These are phyloP conservation scores for Pholiota microspora DNA, from an alignment of 768 basidiomycete species.

Conservation along the genomic window DNA sequence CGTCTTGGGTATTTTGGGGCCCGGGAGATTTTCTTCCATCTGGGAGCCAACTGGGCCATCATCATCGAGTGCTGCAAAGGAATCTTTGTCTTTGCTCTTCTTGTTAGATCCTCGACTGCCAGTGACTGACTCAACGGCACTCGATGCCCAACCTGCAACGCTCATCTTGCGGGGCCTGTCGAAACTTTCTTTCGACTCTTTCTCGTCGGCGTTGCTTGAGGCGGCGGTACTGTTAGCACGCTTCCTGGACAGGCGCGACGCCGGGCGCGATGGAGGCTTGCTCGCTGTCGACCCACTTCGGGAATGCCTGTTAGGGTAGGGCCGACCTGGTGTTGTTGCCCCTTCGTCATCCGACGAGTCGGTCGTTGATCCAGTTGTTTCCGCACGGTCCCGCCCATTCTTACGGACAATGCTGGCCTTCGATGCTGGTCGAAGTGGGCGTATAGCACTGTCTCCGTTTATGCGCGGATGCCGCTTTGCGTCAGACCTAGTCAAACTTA, in stretches of 20 bases:
- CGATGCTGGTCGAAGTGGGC: neutral
- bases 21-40: conserved; percentile 22
- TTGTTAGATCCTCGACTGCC: conserved; percentile 46
- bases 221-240: conserved; percentile 58
- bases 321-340: conserved; percentile 22
- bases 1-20: conserved; percentile 21
- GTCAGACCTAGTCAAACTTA: neutral
- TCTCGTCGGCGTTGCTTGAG: conserved; percentile 13
- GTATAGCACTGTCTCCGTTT: neutral
- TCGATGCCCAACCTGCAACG: conserved; percentile 67
- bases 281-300: conserved; percentile 42
- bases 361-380: conserved; percentile 11
- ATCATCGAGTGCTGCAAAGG: conserved; percentile 56
- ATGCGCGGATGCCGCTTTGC: neutral
- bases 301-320: conserved; percentile 26
- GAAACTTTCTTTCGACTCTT: conserved; percentile 34
- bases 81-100: conserved; percentile 56
- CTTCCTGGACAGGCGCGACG: conserved; percentile 62
- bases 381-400: neutral
- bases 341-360: conserved; percentile 40
- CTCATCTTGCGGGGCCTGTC: conserved; percentile 41
- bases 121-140: conserved; percentile 59
- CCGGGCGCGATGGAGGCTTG: conserved; percentile 47
- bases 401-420: neutral
- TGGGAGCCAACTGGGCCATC: conserved; percentile 28